Evolutionary conservation across 2,329 filamentous ascomycete species (phyloP).

Genomic region (Stachybotrys chartarum): DNA sequence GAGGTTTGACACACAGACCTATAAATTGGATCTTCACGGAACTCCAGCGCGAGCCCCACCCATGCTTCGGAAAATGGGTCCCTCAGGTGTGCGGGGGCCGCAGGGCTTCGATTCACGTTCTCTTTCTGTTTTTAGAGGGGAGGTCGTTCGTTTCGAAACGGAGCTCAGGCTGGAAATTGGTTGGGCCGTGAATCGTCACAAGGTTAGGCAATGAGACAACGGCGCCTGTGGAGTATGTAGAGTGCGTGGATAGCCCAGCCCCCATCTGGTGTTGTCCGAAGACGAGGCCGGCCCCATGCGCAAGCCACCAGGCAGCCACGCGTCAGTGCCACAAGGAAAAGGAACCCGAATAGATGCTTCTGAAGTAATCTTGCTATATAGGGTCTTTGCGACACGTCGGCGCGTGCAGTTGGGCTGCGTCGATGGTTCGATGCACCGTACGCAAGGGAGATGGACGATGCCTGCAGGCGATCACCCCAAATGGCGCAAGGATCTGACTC

Average conservation of each 20-base stretch:
- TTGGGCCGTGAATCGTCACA: not conserved
- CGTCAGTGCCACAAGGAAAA: not conserved
- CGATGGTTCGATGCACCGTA: too few species aligned
- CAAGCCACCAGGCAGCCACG: not conserved
- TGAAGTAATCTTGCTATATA: not conserved
- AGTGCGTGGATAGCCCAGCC: too few species aligned
- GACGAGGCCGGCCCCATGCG: not conserved
- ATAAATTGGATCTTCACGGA: not conserved
- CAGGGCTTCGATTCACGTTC: too few species aligned
- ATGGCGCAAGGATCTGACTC: not conserved
- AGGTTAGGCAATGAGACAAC: not conserved
- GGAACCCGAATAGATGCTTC: not conserved
- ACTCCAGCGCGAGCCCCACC: not conserved
- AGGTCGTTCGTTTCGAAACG: not conserved
- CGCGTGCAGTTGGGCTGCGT: too few species aligned
- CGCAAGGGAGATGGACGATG: not conserved
- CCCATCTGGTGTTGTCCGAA: too few species aligned
- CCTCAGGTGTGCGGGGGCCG: too few species aligned
- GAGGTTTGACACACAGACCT: not conserved
- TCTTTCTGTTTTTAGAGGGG: too few species aligned
- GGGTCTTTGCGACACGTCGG: not conserved
- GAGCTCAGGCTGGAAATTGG: not conserved
- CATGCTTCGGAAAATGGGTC: not conserved
- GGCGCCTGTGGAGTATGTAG: not conserved
- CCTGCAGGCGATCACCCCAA: not conserved